Conservation (phyloP, 306 rosid species). For the Ceratonia siliqua region DNA sequence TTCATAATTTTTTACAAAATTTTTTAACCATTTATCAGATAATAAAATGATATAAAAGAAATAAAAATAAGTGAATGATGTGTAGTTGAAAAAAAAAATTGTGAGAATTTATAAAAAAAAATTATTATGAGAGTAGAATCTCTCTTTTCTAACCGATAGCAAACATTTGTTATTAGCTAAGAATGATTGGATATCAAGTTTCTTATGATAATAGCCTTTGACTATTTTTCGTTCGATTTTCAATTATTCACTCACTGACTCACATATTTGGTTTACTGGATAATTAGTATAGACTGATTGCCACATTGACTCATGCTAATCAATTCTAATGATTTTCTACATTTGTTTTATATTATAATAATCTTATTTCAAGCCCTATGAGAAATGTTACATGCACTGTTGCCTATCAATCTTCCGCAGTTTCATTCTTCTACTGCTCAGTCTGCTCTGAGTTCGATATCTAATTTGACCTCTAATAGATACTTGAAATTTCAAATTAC, state of each 20-base stretch:
- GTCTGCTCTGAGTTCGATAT: neutral
- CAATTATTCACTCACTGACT: too few species aligned
- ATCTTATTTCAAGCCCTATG: neutral
- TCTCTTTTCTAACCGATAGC: too few species aligned
- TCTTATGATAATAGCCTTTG: neutral
- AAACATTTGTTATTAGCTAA: too few species aligned
- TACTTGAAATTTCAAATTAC: neutral
- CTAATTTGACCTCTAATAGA: neutral
- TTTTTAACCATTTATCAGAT: too few species aligned
- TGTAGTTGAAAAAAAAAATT: too few species aligned
- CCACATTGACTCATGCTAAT: neutral
- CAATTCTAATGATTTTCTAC: neutral
- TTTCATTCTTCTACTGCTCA: neutral
- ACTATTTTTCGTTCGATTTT: too few species aligned
- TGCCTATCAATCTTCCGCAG: neutral
- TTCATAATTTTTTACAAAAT: too few species aligned
- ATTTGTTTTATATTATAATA: neutral
- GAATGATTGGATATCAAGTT: neutral
- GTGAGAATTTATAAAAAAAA: too few species aligned
- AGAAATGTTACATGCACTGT: neutral
- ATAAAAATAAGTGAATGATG: too few species aligned
- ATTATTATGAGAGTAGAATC: too few species aligned
- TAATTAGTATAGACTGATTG: too few species aligned
- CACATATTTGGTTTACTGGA: neutral
- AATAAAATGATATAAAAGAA: too few species aligned